phyloP scores from a whole-genome alignment of 306 rosid genomes.

The Vigna unguiculata region DNA sequence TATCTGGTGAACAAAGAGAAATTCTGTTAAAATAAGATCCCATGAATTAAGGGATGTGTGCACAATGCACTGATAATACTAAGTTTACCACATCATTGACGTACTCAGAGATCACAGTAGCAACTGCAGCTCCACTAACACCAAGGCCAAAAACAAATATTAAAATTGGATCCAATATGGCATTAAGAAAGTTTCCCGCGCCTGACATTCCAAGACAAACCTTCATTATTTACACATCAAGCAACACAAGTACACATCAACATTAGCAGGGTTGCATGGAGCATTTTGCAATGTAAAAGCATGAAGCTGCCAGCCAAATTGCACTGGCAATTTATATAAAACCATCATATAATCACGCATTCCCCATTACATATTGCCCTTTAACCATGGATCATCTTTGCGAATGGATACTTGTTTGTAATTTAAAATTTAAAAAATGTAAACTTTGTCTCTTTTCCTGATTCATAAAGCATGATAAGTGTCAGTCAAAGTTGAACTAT shows the following conservation, averaged over 20 bases:
- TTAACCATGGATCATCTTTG: too few relatives aligned
- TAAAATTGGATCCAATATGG: conserved; percentile 72
- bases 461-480: conserved; percentile 1
- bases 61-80: conserved; percentile 51
- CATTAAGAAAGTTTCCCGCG: conserved; percentile 81
- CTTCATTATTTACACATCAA: conserved; percentile 36
- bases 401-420: conserved; percentile 11
- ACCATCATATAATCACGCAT: conserved; percentile 2
- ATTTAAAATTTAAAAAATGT: conserved; percentile 25
- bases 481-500: conserved; percentile 29
- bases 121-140: conserved; percentile 82
- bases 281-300: conserved; percentile 27
- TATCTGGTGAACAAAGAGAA: conserved; percentile 64
- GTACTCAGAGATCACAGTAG: conserved; percentile 95
- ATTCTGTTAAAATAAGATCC: conserved; percentile 43
- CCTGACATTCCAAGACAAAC: conserved; percentile 57
- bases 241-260: conserved; percentile 22
- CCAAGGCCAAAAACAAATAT: conserved; percentile 76
- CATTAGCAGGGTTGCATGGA: conserved; percentile 18
- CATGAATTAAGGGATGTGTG: conserved; percentile 44
- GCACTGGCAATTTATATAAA: conserved; percentile 10
- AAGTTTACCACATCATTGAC: conserved; percentile 90
- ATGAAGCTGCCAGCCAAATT: conserved; percentile 5
- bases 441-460: conserved; percentile 12
- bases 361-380: conserved; percentile 24